These are phyloP conservation scores for Trichoderma koningiopsis DNA, from an alignment of 2,329 filamentous ascomycete genomes.

Conservation along the genomic window DNA sequence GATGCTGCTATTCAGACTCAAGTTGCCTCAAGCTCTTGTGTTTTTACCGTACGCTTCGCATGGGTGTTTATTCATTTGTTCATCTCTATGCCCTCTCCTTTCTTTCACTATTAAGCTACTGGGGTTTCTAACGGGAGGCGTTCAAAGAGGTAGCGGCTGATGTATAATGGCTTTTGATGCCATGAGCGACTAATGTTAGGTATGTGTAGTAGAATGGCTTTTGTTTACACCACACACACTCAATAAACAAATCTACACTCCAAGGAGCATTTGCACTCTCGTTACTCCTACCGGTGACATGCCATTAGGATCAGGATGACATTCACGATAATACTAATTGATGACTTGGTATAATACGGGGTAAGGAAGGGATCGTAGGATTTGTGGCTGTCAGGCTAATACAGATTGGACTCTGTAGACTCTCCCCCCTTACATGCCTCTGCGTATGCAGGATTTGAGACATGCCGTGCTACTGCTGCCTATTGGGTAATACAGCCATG, in stretches of 20 bases:
- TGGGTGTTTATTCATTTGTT: neutral
- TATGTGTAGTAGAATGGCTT: constrained; percentile 14
- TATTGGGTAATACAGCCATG: neutral
- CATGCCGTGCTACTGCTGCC: neutral
- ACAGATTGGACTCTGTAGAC: neutral
- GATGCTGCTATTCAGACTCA: neutral
- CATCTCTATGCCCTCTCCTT: neutral
- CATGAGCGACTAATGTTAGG: neutral
- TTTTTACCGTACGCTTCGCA: neutral
- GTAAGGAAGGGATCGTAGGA: neutral
- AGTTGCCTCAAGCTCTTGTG: neutral
- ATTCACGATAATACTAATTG: neutral
- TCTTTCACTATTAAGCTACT: neutral
- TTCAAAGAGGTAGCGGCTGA: constrained; percentile 17
- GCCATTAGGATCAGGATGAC: neutral
- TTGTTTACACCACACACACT: constrained; percentile 1
- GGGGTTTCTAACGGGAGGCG: constrained; percentile 5
- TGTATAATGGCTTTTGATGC: constrained; percentile 4
- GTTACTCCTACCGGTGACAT: neutral
- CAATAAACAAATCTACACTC: constrained; percentile 14
- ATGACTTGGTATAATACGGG: neutral
- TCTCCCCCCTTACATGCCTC: neutral
- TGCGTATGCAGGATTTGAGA: neutral
- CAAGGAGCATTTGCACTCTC: neutral
- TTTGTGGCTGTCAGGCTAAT: neutral